Conservation (phyloP, 2,329 filamentous ascomycete species). For the Bipolaris bicolor region DNA sequence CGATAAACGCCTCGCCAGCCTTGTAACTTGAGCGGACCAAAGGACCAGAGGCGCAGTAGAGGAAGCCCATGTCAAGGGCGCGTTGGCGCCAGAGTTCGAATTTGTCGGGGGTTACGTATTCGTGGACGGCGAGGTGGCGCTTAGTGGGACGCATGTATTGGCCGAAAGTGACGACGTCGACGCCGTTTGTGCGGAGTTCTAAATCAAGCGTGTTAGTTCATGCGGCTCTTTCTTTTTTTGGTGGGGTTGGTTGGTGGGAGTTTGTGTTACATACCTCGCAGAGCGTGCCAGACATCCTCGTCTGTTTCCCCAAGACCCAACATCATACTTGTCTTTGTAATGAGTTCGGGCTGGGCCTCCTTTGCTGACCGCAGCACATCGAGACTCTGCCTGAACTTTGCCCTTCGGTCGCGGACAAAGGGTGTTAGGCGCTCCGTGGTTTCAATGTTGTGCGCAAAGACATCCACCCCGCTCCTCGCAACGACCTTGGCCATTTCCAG, state of each 20-base stretch:
- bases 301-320: constrained; percentile 92
- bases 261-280: constrained; percentile 61
- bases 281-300: constrained; percentile 77
- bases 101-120: constrained; percentile 88
- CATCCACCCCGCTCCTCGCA: constrained; percentile 86
- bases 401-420: constrained; percentile 85
- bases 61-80: constrained; percentile 91
- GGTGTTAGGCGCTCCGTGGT: constrained; percentile 91
- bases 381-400: constrained; percentile 86
- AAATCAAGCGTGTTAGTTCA: constrained; percentile 7
- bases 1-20: constrained; percentile 96
- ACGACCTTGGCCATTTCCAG: constrained; percentile 85
- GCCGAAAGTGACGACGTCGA: constrained; percentile 98
- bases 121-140: constrained; percentile 94
- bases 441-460: constrained; percentile 97
- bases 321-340: constrained; percentile 99
- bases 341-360: constrained; percentile 73
- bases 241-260: too few relatives aligned
- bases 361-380: constrained; percentile 82
- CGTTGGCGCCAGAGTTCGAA: constrained; percentile 92
- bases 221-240: background rate
- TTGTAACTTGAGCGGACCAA: constrained; percentile 96
- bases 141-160: constrained; percentile 99
- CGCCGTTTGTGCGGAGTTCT: constrained; percentile 79
- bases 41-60: constrained; percentile 94